phyloP scores from a whole-genome alignment of 148 eudicot genomes.

The Persicaria tinctoria region DNA sequence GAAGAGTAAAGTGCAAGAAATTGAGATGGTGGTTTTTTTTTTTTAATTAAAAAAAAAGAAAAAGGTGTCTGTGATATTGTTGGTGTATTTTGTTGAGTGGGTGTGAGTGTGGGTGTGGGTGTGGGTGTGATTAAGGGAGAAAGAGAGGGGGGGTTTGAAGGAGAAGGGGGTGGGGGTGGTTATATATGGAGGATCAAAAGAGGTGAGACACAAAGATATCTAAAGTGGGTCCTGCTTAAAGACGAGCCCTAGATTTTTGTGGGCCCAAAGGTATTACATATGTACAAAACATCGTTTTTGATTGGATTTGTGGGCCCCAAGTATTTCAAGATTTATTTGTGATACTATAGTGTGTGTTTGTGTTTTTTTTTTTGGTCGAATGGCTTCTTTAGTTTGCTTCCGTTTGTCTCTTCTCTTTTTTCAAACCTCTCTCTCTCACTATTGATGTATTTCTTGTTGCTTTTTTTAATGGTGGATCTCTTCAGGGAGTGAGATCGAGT shows the following conservation, averaged over 20 bases:
- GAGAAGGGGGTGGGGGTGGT: background rate
- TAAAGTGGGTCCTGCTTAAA: background rate
- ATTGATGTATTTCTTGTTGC: background rate
- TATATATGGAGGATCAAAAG: background rate
- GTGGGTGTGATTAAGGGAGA: background rate
- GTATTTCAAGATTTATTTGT: conserved; percentile 3
- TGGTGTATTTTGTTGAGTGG: background rate
- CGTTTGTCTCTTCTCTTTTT: background rate
- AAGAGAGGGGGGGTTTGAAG: background rate
- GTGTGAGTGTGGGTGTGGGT: background rate
- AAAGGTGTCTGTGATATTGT: too few species aligned
- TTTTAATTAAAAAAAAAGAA: too few species aligned
- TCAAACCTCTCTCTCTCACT: background rate
- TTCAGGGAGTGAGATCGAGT: background rate
- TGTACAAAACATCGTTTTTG: conserved; percentile 9
- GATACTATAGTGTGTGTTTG: background rate
- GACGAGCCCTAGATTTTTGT: background rate
- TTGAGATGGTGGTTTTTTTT: background rate
- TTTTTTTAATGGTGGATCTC: background rate
- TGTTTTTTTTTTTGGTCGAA: background rate
- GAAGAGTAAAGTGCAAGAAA: conserved; percentile 2
- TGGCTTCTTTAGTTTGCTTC: conserved; percentile 8
- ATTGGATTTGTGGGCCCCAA: conserved; percentile 4
- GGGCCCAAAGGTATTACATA: background rate
- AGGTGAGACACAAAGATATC: conserved; percentile 2